A percentile compares a stretch with the other conserved stretches of the same genome.
Conservation (phyloP, 768 basidiomycete genomes). For the Kwoniella dejecticola region DNA sequence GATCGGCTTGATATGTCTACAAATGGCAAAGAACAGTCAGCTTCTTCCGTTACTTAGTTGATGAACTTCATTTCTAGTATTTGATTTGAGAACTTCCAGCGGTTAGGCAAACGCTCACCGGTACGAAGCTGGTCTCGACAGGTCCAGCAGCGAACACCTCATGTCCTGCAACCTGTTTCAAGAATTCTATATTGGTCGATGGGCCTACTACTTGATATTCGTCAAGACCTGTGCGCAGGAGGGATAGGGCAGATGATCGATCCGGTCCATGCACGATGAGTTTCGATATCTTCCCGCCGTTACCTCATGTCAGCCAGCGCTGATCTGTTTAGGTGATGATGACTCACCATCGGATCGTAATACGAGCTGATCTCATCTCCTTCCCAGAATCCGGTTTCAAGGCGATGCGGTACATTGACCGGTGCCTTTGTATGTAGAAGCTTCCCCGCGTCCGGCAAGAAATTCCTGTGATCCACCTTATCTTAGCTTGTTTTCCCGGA, state of each 20-base stretch:
- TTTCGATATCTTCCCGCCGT: slow-evolving; percentile 51
- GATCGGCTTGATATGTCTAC: slow-evolving; percentile 79
- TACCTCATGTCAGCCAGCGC: neutral
- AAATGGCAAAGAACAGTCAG: too few relatives aligned
- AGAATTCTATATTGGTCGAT: slow-evolving; percentile 87
- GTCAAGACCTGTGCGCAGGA: slow-evolving; percentile 76
- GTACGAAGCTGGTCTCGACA: slow-evolving; percentile 90
- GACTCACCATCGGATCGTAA: slow-evolving; percentile 52
- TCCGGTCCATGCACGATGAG: slow-evolving; percentile 85
- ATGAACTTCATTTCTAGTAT: too few relatives aligned
- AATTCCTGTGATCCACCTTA: slow-evolving; percentile 65
- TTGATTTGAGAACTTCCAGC: too few relatives aligned
- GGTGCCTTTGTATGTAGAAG: slow-evolving; percentile 82
- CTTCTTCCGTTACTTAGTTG: too few relatives aligned
- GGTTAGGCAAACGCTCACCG: slow-evolving; percentile 58
- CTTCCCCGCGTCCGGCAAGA: slow-evolving; percentile 85
- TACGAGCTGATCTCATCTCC: slow-evolving; percentile 55
- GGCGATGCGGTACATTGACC: slow-evolving; percentile 71
- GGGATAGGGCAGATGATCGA: slow-evolving; percentile 77
- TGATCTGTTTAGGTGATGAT: too few relatives aligned
- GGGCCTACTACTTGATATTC: slow-evolving; percentile 90
- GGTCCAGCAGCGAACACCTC: slow-evolving; percentile 73
- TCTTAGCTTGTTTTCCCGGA: too few relatives aligned
- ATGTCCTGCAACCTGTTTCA: slow-evolving; percentile 75
- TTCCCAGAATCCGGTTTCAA: slow-evolving; percentile 84